Base-by-base conservation (phyloP, 352 stramenopile genomes). In the Phytophthora palmivora region DNA sequence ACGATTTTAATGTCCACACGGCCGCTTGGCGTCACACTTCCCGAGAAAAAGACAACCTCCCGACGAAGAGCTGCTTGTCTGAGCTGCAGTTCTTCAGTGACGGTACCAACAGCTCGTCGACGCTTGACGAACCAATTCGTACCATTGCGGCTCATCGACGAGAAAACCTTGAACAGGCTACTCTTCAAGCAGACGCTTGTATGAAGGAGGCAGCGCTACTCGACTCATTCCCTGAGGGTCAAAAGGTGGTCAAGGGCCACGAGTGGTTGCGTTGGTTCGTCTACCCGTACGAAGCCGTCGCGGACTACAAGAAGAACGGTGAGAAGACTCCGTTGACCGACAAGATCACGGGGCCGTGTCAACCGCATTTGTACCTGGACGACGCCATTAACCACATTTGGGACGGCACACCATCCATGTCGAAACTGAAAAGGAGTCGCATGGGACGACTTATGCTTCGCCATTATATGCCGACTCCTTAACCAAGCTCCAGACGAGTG, bases 1-100 rank as follows among this genome's bases (percentile, higher is more conserved):
- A 99, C 75, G 58, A 82, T 32, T 98, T 97, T 60, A 97, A 98
- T 68, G 78, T 98, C 69, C 80, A 92, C 22, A 98, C 92, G 24
- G 96, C 91, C 14, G 94, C 97, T 57, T 97, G 89, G 89, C 79
- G 79, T 26, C 89, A 97, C 59, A 52, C 30, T 6, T 71, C 61
- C n/a, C 50, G 38, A 2, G 16, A 39, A 10, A 48, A 43, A 19
- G 39, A 46, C 36, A 49, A 36, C 5, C 24, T 52, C 7, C 51
- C 51, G 11, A 38, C 47, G 4, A 65, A 64, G 42, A 65, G 34
- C 24, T 69, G 41, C 18, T 19, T 75, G 0, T 64, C 55, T 6
- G 56, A 68, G 19, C 34, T 75, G 19, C 45, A 68, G 8, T 68
- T 75, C 22, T 67, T 56, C 45, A 54, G 52, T 22, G 41, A 68